Conservation (phyloP, 2,329 filamentous ascomycete species). For the Botryotinia calthae region DNA sequence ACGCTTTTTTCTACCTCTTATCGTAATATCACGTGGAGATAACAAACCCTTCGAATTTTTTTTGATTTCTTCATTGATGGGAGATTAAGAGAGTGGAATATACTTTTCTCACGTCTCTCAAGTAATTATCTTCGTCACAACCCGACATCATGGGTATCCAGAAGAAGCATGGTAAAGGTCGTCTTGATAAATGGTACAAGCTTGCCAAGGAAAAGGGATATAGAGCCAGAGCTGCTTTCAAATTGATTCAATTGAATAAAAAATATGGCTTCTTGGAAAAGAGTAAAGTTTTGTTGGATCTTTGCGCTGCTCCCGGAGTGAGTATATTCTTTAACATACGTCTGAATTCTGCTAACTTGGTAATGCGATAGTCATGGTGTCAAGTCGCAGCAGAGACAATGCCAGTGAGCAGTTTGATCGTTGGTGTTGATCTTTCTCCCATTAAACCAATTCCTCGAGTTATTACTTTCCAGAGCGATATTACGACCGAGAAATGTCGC, state of each 20-base stretch:
- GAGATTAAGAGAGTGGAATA: background rate
- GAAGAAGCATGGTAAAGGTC: slow-evolving; percentile 98
- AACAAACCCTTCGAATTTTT: background rate
- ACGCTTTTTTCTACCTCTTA: background rate
- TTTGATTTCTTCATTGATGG: slow-evolving; percentile 9
- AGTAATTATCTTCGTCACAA: slow-evolving; percentile 4
- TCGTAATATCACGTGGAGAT: background rate
- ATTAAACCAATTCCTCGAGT: slow-evolving; percentile 94
- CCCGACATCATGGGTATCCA: slow-evolving; percentile 76
- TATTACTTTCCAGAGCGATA: slow-evolving; percentile 96
- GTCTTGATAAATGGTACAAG: slow-evolving; percentile 98
- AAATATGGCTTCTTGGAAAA: slow-evolving; percentile 98
- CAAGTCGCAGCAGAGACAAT: slow-evolving; percentile 95
- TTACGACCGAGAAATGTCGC: slow-evolving; percentile 94
- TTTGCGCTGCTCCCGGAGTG: slow-evolving; percentile 93
- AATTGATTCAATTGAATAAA: slow-evolving; percentile 97
- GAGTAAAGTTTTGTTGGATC: slow-evolving; percentile 93
- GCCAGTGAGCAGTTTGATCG: slow-evolving; percentile 83
- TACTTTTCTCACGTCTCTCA: slow-evolving; percentile 8
- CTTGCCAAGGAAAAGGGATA: slow-evolving; percentile 98
- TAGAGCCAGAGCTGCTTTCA: slow-evolving; percentile 92
- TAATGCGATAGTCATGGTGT: slow-evolving; percentile 72
- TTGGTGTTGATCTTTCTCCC: slow-evolving; percentile 90
- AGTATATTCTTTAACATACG: slow-evolving; percentile 40
- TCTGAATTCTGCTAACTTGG: slow-evolving; percentile 26